Evolutionary conservation across 1,284 basidiomycete genomes (phyloP), one percentile per base, ranked within the genome.

Genomic region (Irpex sp.): DNA sequence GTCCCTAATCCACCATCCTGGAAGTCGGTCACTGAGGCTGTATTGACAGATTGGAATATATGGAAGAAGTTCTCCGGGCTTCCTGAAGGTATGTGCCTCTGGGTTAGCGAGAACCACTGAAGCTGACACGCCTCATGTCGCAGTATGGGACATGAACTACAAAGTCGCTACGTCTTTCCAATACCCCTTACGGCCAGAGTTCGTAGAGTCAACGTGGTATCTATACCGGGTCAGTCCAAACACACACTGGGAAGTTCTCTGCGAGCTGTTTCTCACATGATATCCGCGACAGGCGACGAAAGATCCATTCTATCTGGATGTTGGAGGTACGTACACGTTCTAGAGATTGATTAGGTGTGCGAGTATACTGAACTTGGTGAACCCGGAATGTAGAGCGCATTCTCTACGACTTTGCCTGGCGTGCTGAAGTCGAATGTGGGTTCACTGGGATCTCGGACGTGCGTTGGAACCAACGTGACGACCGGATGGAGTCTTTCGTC

Each of bases 131-230:
- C 7, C n/a, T n/a, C 19, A 33, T 46, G 31, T 6, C 31, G 31
- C n/a, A 65, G 87, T 94, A 21, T 98, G 91, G 80, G 91, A 94
- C 70, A 91, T 90, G 73, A 84, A 85, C 67, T 87, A 81, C 66
- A 86, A 85, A 69, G 77, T 82, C 65, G 88, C 91, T 9, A 93
- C 92, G 3, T 89, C 92, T 65, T 79, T 86, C 62, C 91, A 93
- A 66, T 97, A 94, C 70, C 94, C 94, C 7, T 79, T 95, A 61
- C 82, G 94, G 63, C 94, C 92, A 65, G 95, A 97, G 75, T 95
- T 96, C 68, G 84, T 96, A 63, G 95, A 97, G 76, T 94, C 92
- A 26, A 98, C 93, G 2, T 96, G 95, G 85, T 97, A 96, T 76
- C 80, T 98, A 8, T 96, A 97, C 71, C 83, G 91, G 59, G 94